Evolutionary conservation across 768 basidiomycete species (phyloP).

Genomic region (Hygrocybe coccinea): DNA sequence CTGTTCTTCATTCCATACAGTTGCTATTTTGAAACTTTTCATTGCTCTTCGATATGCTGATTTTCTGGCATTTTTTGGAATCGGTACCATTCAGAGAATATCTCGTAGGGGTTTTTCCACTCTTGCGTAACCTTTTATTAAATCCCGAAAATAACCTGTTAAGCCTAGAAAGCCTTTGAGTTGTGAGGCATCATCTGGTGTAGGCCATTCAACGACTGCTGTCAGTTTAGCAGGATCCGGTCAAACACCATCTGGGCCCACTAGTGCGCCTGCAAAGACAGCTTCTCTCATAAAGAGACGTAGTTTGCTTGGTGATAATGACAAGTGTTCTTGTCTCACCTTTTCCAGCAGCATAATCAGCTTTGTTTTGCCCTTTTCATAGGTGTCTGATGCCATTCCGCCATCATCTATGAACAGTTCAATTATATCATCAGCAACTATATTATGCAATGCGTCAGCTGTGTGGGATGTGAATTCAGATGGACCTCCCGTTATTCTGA

Average conservation of each 20-base stretch:
- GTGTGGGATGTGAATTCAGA: too few relatives aligned
- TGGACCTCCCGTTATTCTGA: too few relatives aligned
- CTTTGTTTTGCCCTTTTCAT: constrained; percentile 23
- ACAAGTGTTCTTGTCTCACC: constrained; percentile 27
- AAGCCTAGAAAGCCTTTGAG: constrained; percentile 34
- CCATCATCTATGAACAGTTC: too few relatives aligned
- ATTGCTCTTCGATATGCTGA: constrained; percentile 6
- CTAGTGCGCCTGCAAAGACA: constrained; percentile 30
- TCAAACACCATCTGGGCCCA: constrained; percentile 27
- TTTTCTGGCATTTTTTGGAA: constrained; percentile 14
- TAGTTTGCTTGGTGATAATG: constrained; percentile 34
- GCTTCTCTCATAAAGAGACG: constrained; percentile 34
- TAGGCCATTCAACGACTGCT: constrained; percentile 33
- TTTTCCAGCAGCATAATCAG: constrained; percentile 25
- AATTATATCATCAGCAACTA: too few relatives aligned
- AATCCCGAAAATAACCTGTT: constrained; percentile 30
- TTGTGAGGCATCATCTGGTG: constrained; percentile 24
- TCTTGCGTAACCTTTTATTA: constrained; percentile 33
- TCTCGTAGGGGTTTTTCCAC: constrained; percentile 30
- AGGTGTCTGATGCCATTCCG: constrained; percentile 20
- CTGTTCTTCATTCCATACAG: constrained; percentile 11
- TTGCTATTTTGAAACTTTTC: constrained; percentile 18
- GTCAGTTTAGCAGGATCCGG: constrained; percentile 36
- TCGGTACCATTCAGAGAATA: constrained; percentile 17
- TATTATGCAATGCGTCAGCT: too few relatives aligned